A percentile compares a stretch with the other conserved stretches of the same genome.
Conservation (phyloP, 2,329 filamentous ascomycete genomes). For the Periconia sp. region DNA sequence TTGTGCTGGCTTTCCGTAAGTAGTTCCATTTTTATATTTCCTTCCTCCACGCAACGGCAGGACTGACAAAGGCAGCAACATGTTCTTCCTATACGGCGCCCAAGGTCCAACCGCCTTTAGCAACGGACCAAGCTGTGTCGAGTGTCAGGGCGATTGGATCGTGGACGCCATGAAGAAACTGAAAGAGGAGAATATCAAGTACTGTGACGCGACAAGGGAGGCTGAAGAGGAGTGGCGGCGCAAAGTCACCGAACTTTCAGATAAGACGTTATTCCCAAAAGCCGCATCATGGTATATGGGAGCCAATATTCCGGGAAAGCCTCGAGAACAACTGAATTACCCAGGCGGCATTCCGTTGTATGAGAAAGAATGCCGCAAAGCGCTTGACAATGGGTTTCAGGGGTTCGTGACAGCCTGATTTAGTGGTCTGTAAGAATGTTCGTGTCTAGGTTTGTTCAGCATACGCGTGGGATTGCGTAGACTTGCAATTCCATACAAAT, state of each 20-base stretch:
- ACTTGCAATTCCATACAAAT: neutral
- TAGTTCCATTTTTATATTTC: neutral
- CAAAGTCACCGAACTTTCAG: constrained; percentile 43
- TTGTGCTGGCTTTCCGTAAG: constrained; percentile 40
- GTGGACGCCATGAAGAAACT: constrained; percentile 46
- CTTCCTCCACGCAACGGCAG: neutral
- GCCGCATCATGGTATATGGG: constrained; percentile 49
- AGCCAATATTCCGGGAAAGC: constrained; percentile 50
- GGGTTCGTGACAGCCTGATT: constrained; percentile 36
- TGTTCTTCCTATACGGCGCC: constrained; percentile 50
- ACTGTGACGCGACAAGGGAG: constrained; percentile 45
- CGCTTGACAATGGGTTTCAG: constrained; percentile 39
- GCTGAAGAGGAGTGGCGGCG: constrained; percentile 47
- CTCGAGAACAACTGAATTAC: constrained; percentile 49
- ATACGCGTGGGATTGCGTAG: neutral
- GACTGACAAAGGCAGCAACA: constrained; percentile 30
- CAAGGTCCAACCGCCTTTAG: constrained; percentile 51
- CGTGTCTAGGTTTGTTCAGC: neutral
- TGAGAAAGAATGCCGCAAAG: constrained; percentile 41
- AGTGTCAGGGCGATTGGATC: constrained; percentile 50
- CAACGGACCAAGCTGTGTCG: constrained; percentile 50
- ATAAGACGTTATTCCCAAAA: constrained; percentile 46
- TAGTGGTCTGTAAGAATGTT: neutral
- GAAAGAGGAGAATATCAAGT: constrained; percentile 40
- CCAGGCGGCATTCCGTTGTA: constrained; percentile 47